Evolutionary conservation across 768 basidiomycete genomes (phyloP).

Genomic region (Heimioporus sp.): DNA sequence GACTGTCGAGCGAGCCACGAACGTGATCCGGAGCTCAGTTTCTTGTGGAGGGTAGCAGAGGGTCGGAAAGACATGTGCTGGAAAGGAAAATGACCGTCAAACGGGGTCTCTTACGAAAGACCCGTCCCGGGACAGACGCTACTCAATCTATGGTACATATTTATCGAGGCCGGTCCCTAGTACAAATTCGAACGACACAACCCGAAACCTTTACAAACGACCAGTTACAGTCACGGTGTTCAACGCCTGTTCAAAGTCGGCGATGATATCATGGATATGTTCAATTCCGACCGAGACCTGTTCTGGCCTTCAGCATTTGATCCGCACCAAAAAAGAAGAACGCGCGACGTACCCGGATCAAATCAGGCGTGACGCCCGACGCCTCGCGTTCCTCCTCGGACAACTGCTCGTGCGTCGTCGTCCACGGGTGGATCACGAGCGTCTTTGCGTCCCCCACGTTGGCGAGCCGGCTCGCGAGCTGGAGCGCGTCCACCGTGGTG

Average conservation of each 20-base stretch:
- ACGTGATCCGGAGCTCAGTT: conserved; percentile 43
- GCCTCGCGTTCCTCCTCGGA: conserved; percentile 44
- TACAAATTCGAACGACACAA: no score
- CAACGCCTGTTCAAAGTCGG: conserved; percentile 44
- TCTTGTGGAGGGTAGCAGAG: conserved; percentile 27
- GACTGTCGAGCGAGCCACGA: conserved; percentile 71
- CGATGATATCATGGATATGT: conserved; percentile 44
- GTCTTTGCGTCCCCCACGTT: conserved; percentile 71
- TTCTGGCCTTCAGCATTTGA: no score
- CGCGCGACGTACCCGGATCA: conserved; percentile 46
- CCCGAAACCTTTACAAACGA: no score
- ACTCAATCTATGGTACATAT: no score
- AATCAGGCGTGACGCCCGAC: conserved; percentile 53
- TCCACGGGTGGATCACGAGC: conserved; percentile 56
- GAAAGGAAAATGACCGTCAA: not conserved
- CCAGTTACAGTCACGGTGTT: conserved; percentile 9
- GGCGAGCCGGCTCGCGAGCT: conserved; percentile 68
- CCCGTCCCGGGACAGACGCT: no score
- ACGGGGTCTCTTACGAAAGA: no score
- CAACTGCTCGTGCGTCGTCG: conserved; percentile 62
- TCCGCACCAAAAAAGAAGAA: no score
- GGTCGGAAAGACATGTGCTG: conserved; percentile 36
- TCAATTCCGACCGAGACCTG: conserved; percentile 47
- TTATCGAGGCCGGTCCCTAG: no score
- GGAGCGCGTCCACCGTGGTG: conserved; percentile 66